These are phyloP conservation scores for Starmera pachycereana DNA, from an alignment of 805 yeast genomes.

Conservation along the genomic window DNA sequence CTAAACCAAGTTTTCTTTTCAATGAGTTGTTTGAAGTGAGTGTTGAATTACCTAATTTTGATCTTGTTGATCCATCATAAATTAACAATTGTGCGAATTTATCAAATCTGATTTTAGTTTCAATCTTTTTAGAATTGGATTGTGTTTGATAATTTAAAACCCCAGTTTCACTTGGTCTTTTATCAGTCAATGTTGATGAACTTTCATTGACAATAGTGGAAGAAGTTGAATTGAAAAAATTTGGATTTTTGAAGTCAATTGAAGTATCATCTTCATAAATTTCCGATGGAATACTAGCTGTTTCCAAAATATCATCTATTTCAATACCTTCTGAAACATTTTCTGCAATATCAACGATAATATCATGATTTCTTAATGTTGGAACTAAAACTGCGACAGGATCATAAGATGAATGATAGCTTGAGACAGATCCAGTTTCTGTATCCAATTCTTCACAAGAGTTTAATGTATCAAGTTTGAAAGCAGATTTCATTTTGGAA, in stretches of 20 bases:
- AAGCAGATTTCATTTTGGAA: constrained; percentile 6
- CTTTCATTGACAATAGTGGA: not conserved
- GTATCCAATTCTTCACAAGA: not conserved
- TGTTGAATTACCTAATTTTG: constrained; percentile 2
- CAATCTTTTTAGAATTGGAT: not conserved
- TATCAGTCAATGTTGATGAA: not conserved
- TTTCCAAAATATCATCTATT: constrained; percentile 6
- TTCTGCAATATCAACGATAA: constrained; percentile 4
- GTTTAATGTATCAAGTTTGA: not conserved
- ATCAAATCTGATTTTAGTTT: constrained; percentile 17
- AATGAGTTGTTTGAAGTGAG: not conserved
- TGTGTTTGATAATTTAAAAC: not conserved
- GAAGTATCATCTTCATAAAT: constrained; percentile 5
- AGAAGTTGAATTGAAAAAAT: not conserved
- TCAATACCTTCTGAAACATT: constrained; percentile 6
- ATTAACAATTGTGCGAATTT: constrained; percentile 17
- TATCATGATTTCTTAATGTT: constrained; percentile 6
- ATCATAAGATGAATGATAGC: constrained; percentile 5
- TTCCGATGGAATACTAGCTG: constrained; percentile 2
- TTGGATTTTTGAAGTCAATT: constrained; percentile 6
- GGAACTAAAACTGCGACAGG: constrained; percentile 10
- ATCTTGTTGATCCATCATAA: constrained; percentile 17
- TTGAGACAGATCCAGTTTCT: not conserved
- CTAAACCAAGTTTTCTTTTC: not conserved
- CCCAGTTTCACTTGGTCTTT: not conserved